Percentiles rank a stretch among this genome's conserved stretches.
phyloP scores from a whole-genome alignment of 257 asterid genomes.

The Lantana camara region DNA sequence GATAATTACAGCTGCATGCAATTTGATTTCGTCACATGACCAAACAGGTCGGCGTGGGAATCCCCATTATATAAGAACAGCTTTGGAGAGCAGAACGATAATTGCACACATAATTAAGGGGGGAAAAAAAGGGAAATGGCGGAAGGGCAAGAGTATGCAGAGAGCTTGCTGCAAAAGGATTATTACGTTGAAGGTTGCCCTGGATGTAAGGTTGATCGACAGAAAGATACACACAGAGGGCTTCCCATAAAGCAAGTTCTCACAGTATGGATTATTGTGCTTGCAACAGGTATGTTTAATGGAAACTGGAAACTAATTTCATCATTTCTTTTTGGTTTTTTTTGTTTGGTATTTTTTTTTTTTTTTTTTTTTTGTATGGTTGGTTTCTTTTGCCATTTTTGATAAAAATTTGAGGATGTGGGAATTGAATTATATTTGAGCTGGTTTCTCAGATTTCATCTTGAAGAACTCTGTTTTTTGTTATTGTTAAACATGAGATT shows the following conservation, averaged over 20 bases:
- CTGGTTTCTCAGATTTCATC: too few species aligned
- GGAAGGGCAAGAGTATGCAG: conserved; percentile 25
- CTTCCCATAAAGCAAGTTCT: conserved; percentile 52
- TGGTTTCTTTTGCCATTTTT: neutral
- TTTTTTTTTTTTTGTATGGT: neutral
- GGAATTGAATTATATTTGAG: neutral
- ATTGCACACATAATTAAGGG: too few species aligned
- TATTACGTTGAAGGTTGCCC: conserved; percentile 52
- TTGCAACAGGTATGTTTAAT: conserved; percentile 47
- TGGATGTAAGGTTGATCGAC: conserved; percentile 57
- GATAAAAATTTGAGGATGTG: neutral
- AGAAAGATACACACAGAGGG: conserved; percentile 39
- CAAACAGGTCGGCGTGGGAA: too few species aligned
- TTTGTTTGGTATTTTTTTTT: neutral
- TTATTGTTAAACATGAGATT: neutral
- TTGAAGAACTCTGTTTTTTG: too few species aligned
- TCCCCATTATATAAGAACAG: too few species aligned
- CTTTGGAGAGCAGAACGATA: too few species aligned
- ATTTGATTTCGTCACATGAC: too few species aligned
- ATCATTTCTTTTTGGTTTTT: neutral
- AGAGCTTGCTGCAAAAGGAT: conserved; percentile 38
- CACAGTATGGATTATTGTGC: conserved; percentile 54
- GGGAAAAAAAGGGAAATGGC: too few species aligned
- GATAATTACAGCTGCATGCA: too few species aligned
- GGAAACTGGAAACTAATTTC: neutral